Percentiles rank a stretch among this genome's conserved stretches.
phyloP scores from a whole-genome alignment of 352 stramenopile species.

The Pythium oligandrum region DNA sequence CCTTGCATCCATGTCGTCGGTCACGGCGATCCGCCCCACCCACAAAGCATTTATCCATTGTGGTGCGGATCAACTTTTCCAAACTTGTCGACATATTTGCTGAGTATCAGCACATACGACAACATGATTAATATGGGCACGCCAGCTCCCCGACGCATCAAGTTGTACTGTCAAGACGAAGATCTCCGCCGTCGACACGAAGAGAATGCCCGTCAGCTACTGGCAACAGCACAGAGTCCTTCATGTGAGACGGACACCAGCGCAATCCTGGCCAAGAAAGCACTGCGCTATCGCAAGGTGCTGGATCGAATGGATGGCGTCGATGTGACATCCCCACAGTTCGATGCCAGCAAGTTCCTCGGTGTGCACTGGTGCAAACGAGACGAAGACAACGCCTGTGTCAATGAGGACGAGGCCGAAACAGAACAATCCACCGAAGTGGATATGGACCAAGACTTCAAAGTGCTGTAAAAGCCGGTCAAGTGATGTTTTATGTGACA shows the following conservation, averaged over 20 bases:
- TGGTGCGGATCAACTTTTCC: too few relatives aligned
- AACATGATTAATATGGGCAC: background rate
- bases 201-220: background rate
- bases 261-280: constrained; percentile 14
- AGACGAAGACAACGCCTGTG: too few relatives aligned
- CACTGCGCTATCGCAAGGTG: constrained; percentile 24
- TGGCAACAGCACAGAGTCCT: background rate
- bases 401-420: too few relatives aligned
- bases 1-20: too few relatives aligned
- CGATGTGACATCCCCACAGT: constrained; percentile 29
- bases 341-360: constrained; percentile 48
- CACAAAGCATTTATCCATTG: too few relatives aligned
- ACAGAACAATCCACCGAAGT: too few relatives aligned
- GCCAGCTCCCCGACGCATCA: constrained; percentile 3
- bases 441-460: too few relatives aligned
- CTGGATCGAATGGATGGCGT: constrained; percentile 11
- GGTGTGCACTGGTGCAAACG: constrained; percentile 36
- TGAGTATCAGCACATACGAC: background rate
- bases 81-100: too few relatives aligned
- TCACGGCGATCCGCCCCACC: too few relatives aligned
- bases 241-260: background rate
- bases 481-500: too few relatives aligned
- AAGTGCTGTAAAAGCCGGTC: too few relatives aligned
- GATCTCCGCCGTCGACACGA: constrained; percentile 5
- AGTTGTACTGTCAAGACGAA: constrained; percentile 15